Conservation (phyloP, 2,329 filamentous ascomycete genomes). For the Aureobasidium sp. region DNA sequence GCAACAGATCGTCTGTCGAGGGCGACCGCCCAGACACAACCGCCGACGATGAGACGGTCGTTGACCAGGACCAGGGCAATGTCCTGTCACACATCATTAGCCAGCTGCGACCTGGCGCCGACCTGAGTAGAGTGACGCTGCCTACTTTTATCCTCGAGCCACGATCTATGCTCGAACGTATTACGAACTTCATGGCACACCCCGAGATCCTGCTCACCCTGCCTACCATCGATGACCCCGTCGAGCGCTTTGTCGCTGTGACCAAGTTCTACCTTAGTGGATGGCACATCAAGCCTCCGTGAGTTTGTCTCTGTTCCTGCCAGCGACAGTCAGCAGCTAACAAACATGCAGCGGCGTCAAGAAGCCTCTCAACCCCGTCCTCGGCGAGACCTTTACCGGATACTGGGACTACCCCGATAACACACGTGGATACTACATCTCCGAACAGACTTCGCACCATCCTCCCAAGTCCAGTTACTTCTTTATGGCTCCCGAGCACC, state of each 20-base stretch:
- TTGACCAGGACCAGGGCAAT: slow-evolving; percentile 91
- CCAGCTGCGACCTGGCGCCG: slow-evolving; percentile 88
- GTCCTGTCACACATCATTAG: slow-evolving; percentile 97
- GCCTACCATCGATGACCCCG: slow-evolving; percentile 76
- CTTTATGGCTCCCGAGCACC: slow-evolving; percentile 89
- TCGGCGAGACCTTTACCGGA: slow-evolving; percentile 89
- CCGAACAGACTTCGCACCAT: slow-evolving; percentile 96
- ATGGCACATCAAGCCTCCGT: slow-evolving; percentile 98
- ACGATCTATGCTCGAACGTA: slow-evolving; percentile 94
- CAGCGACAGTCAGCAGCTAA: not conserved
- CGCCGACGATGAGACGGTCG: slow-evolving; percentile 56
- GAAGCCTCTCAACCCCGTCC: slow-evolving; percentile 92
- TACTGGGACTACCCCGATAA: slow-evolving; percentile 81
- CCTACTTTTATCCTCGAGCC: slow-evolving; percentile 98
- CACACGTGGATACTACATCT: slow-evolving; percentile 87
- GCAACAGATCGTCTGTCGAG: slow-evolving; percentile 35
- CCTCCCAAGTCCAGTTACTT: slow-evolving; percentile 99
- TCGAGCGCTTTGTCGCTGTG: slow-evolving; percentile 84
- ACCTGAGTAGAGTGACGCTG: slow-evolving; percentile 86
- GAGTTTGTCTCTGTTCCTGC: slow-evolving; percentile 33
- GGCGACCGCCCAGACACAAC: slow-evolving; percentile 31
- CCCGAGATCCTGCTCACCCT: slow-evolving; percentile 91
- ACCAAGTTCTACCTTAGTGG: slow-evolving; percentile 98
- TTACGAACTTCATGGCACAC: slow-evolving; percentile 99
- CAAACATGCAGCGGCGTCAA: slow-evolving; percentile 68